Base-by-base conservation (phyloP, 441 rosid genomes). In the Eutrema salsugineum region DNA sequence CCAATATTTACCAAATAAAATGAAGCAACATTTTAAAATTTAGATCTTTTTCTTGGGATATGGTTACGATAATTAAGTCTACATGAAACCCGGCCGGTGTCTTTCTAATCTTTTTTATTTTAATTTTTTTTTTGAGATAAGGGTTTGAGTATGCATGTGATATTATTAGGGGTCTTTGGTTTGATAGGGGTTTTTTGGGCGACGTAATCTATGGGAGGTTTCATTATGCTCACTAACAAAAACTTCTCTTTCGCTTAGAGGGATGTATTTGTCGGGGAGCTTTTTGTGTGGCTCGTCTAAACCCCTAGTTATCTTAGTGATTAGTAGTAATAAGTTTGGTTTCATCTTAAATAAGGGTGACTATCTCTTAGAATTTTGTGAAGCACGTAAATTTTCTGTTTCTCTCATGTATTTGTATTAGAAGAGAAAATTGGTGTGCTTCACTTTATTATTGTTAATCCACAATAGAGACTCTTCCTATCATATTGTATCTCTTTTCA, bases 151-250 rank as follows among this genome's bases (percentile, higher is more conserved):
- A 49, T 48, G 55, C 47, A 58, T 48, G 66, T 24, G 40, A 56
- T 28, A 76, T 80, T 28, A 38, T 48, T 42, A 60, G 55, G 68
- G 62, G 9, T 54, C 68, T 71, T 71, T 61, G 62, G 50, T 38
- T 70, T 51, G 47, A 32, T 71, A 20, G 49, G 61, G 67, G 61
- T 14, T 15, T 59, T n/a, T 49, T 12, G 50, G 50, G 36, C 65
- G 10, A 38, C 38, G 47, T 50, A 58, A 42, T 63, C 44, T 47
- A 48, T 6, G 8, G 28, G 46, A 39, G 72, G 72, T 28, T 57
- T 30, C 87, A 82, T 79, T 66, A 88, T 94, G 99, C 97, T 91
- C 94, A 66, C 89, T 85, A 87, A 79, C 96, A 90, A 94, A 94
- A 86, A 73, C 78, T 83, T 92, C 91, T 86, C 88, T 61, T 66